A percentile compares a stretch with the other conserved stretches of the same genome.
Evolutionary conservation across 2,329 filamentous ascomycete species (phyloP).

Genomic region (Dothistroma pini): DNA sequence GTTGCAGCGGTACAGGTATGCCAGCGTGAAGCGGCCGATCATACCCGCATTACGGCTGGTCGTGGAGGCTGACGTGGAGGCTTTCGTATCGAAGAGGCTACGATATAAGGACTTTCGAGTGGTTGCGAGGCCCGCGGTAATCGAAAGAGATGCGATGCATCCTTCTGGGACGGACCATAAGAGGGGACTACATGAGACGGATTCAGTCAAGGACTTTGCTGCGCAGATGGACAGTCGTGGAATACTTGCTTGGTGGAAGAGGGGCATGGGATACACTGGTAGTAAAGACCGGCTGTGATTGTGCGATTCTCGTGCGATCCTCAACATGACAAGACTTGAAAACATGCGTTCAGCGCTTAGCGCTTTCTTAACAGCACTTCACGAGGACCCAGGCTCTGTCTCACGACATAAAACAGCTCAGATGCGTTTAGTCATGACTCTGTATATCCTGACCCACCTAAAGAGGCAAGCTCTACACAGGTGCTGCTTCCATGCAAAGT

Average conservation of each 20-base stretch:
- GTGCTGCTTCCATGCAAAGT: too few relatives aligned
- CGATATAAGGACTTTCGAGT: slow-evolving; percentile 72
- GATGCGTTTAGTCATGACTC: too few relatives aligned
- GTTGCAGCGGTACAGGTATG: slow-evolving; percentile 57
- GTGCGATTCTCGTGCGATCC: too few relatives aligned
- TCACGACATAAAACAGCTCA: too few relatives aligned
- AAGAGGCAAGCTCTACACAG: too few relatives aligned
- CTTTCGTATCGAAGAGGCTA: slow-evolving; percentile 40
- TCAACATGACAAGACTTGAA: too few relatives aligned
- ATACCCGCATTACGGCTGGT: not conserved
- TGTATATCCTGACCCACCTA: too few relatives aligned
- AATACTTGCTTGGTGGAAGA: slow-evolving; percentile 63
- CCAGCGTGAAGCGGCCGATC: not conserved
- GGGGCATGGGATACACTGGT: slow-evolving; percentile 57
- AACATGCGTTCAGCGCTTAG: too few relatives aligned
- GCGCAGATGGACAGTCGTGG: slow-evolving; percentile 58
- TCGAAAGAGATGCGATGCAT: slow-evolving; percentile 26
- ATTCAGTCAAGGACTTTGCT: slow-evolving; percentile 63
- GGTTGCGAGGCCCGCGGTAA: slow-evolving; percentile 49
- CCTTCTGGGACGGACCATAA: slow-evolving; percentile 12
- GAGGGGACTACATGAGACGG: slow-evolving; percentile 54
- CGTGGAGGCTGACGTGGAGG: not conserved
- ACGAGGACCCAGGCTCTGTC: too few relatives aligned
- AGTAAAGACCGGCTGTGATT: slow-evolving; percentile 14
- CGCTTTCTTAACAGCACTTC: too few relatives aligned